Evolutionary conservation across 805 yeast species (phyloP).

Genomic region (Kluyveromyces dobzhanskii): DNA sequence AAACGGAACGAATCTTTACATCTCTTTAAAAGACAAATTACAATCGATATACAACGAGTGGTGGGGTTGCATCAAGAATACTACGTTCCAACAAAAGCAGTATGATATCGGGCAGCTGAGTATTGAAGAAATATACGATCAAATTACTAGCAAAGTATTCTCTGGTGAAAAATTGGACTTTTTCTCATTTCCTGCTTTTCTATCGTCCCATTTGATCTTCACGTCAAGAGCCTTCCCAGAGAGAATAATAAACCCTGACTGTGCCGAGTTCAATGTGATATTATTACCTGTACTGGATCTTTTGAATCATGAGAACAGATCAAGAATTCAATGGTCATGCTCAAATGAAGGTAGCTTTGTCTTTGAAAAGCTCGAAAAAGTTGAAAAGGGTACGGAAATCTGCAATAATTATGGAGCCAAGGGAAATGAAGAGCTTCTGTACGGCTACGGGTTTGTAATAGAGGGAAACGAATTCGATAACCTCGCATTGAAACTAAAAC

Average conservation of each 20-base stretch:
- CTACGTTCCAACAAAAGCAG: background rate
- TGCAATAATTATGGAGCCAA: slow-evolving; percentile 85
- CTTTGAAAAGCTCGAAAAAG: slow-evolving; percentile 15
- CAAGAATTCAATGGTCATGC: slow-evolving; percentile 60
- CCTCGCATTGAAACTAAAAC: slow-evolving; percentile 52
- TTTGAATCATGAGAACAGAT: slow-evolving; percentile 58
- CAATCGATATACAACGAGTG: slow-evolving; percentile 53
- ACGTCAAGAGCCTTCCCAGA: slow-evolving; percentile 80
- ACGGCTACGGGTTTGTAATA: slow-evolving; percentile 54
- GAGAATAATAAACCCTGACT: slow-evolving; percentile 29
- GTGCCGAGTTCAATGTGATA: slow-evolving; percentile 43
- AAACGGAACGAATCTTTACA: slow-evolving; percentile 58
- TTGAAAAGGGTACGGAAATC: slow-evolving; percentile 38
- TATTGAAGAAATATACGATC: slow-evolving; percentile 13
- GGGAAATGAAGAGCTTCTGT: slow-evolving; percentile 76
- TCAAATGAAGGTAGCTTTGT: slow-evolving; percentile 41
- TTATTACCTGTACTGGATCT: slow-evolving; percentile 73
- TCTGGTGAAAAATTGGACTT: slow-evolving; percentile 31
- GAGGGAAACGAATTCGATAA: slow-evolving; percentile 52
- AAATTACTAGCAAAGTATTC: slow-evolving; percentile 6
- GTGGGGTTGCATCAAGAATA: slow-evolving; percentile 23
- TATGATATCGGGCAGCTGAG: slow-evolving; percentile 1
- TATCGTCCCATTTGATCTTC: slow-evolving; percentile 68
- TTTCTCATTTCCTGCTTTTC: slow-evolving; percentile 58
- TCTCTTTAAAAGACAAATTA: slow-evolving; percentile 43